Conservation (phyloP, 495 filamentous ascomycete genomes). For the Hypoxylon rickii region DNA sequence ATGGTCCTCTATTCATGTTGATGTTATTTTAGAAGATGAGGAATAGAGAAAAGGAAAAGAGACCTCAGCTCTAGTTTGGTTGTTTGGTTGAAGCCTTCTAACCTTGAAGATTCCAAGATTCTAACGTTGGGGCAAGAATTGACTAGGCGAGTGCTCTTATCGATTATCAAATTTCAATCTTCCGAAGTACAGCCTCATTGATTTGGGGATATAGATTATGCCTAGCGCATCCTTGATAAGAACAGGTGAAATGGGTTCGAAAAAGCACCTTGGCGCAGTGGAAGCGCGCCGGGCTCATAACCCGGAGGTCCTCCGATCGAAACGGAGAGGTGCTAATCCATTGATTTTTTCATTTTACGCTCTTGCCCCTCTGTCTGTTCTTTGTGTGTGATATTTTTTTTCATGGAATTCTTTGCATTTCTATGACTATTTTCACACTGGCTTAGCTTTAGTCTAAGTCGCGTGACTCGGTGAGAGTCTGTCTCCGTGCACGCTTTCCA, state of each 20-base stretch:
- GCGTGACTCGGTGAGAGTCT: too few relatives aligned
- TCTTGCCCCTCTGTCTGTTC: background rate
- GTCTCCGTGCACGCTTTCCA: too few relatives aligned
- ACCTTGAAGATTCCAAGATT: background rate
- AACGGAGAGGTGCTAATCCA: constrained; percentile 54
- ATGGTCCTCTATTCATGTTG: background rate
- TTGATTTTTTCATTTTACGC: constrained; percentile 27
- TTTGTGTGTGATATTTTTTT: background rate
- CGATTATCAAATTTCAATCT: too few relatives aligned
- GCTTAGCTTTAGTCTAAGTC: background rate
- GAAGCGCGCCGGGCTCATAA: constrained; percentile 62
- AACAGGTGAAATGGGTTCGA: background rate
- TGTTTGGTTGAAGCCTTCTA: too few relatives aligned
- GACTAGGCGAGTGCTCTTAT: too few relatives aligned
- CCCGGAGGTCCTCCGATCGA: constrained; percentile 60
- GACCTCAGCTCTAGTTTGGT: too few relatives aligned
- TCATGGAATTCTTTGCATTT: background rate
- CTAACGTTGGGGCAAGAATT: too few relatives aligned
- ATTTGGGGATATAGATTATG: too few relatives aligned
- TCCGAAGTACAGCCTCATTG: too few relatives aligned
- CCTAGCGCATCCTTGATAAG: too few relatives aligned
- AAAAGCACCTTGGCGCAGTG: constrained; percentile 57
- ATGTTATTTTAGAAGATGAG: background rate
- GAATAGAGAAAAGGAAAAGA: too few relatives aligned
- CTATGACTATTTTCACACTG: background rate